Conservation (phyloP, 768 basidiomycete genomes). For the Macrolepiota dolichaula region DNA sequence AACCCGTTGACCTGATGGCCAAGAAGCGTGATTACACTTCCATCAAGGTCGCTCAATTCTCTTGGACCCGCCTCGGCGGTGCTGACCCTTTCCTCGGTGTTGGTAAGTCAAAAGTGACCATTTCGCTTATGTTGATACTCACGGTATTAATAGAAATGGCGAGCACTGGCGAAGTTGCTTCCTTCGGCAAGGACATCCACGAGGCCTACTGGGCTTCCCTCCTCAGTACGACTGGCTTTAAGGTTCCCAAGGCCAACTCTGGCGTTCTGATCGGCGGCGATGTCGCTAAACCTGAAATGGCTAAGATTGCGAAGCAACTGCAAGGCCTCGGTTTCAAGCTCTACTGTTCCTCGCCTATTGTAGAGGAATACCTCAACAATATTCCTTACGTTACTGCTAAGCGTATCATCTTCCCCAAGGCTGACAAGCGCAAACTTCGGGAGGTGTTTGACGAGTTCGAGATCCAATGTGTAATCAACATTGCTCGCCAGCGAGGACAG, state of each 20-base stretch:
- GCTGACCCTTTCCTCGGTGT: conserved; percentile 97
- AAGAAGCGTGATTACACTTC: conserved; percentile 86
- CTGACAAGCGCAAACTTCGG: conserved; percentile 92
- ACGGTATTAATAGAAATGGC: conserved; percentile 76
- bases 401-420: conserved; percentile 93
- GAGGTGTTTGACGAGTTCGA: conserved; percentile 94
- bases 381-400: conserved; percentile 77
- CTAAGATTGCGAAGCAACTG: conserved; percentile 73
- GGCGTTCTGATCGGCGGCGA: conserved; percentile 95
- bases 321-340: conserved; percentile 91
- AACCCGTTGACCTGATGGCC: conserved; percentile 89
- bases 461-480: conserved; percentile 92
- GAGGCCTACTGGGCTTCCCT: conserved; percentile 96
- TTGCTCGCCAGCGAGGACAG: conserved; percentile 74
- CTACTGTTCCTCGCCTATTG: conserved; percentile 77
- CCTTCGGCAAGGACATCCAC: conserved; percentile 89
- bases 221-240: conserved; percentile 96
- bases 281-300: conserved; percentile 83
- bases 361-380: conserved; percentile 79
- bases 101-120: conserved; percentile 48
- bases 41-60: conserved; percentile 98
- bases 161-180: conserved; percentile 95
- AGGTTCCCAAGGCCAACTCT: conserved; percentile 75
- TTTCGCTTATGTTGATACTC: conserved; percentile 1
- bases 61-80: conserved; percentile 93